phyloP scores from a whole-genome alignment of 306 rosid species.

The Macrotyloma uniflorum region DNA sequence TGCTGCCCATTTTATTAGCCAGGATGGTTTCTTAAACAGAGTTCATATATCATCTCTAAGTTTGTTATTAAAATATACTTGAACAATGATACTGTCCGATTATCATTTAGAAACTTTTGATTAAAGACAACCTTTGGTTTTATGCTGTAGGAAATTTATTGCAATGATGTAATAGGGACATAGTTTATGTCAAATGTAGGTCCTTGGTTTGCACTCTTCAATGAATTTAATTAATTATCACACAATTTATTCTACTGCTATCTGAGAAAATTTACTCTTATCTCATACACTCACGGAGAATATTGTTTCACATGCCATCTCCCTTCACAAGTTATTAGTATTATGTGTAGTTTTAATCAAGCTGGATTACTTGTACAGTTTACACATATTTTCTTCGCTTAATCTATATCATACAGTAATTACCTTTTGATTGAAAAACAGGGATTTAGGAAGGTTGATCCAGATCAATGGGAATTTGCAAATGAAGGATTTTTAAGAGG shows the following conservation, averaged over 20 bases:
- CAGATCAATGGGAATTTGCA: slow-evolving; percentile 62
- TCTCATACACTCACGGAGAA: background rate
- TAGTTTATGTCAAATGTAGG: slow-evolving; percentile 28
- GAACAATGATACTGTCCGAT: background rate
- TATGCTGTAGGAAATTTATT: background rate
- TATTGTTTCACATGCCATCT: background rate
- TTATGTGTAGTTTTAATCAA: background rate
- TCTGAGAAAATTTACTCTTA: background rate
- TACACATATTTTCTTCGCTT: background rate
- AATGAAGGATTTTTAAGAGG: slow-evolving; percentile 47
- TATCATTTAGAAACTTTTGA: background rate
- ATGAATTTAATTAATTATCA: background rate
- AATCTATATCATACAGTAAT: background rate
- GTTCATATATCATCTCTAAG: background rate
- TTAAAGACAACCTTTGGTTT: background rate
- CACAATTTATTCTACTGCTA: background rate
- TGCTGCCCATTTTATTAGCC: background rate
- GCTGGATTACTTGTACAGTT: background rate
- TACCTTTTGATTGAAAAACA: slow-evolving; percentile 33
- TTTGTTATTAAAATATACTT: background rate
- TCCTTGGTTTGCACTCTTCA: background rate
- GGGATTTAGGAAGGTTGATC: slow-evolving; percentile 67
- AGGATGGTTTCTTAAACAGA: background rate
- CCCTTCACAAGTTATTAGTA: background rate
- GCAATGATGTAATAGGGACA: background rate